A percentile compares a stretch with the other conserved stretches of the same genome.
Conservation (phyloP, 75 land plant species). For the Cunninghamia lanceolata region DNA sequence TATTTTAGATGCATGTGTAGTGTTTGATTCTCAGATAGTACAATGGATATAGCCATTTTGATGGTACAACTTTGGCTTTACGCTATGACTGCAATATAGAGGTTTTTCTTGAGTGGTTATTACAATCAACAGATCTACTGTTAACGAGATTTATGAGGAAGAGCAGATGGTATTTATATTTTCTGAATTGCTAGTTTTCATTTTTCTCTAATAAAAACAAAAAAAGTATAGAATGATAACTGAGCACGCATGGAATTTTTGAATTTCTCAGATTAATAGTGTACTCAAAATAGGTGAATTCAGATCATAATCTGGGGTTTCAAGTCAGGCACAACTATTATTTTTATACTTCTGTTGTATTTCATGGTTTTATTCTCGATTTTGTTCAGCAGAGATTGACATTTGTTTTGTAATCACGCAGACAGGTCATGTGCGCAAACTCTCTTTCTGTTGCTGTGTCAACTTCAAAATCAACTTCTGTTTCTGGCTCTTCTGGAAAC, state of each 20-base stretch:
- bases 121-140: neutral
- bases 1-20: neutral
- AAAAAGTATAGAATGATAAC: neutral
- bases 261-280: neutral
- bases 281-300: neutral
- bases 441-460: neutral
- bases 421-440: neutral
- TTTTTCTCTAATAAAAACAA: neutral
- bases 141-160: neutral
- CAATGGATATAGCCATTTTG: neutral
- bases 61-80: neutral
- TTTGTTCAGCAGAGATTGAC: neutral
- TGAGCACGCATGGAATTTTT: neutral
- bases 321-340: neutral
- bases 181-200: neutral
- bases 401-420: neutral
- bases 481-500: neutral
- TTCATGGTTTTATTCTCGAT: neutral
- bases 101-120: neutral
- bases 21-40: neutral
- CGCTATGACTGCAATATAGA: neutral
- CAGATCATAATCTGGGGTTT: neutral
- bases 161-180: neutral
- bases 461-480: conserved; percentile 1
- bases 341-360: neutral